phyloP scores from a whole-genome alignment of 2,329 filamentous ascomycete species.

The Gnomoniopsis sp. region DNA sequence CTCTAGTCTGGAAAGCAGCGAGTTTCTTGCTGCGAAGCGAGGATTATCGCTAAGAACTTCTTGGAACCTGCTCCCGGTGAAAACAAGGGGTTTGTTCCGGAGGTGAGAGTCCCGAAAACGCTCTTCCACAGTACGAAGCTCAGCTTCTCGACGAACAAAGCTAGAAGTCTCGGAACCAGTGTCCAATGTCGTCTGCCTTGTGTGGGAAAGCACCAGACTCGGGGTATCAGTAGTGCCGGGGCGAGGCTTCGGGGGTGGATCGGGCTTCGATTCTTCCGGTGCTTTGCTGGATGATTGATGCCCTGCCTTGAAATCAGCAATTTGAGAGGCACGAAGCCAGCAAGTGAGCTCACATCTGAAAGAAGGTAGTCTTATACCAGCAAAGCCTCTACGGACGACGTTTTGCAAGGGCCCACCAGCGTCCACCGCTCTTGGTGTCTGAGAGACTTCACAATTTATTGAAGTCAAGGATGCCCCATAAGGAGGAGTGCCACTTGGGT shows the following conservation, averaged over 20 bases:
- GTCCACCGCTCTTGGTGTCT: background rate
- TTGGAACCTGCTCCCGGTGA: constrained; percentile 36
- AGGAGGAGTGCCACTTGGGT: no score
- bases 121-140: constrained; percentile 36
- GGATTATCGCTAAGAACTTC: constrained; percentile 34
- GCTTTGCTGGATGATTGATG: background rate
- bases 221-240: background rate
- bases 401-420: background rate
- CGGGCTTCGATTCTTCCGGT: background rate
- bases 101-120: constrained; percentile 35
- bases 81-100: constrained; percentile 27
- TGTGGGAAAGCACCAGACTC: background rate
- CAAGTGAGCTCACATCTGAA: constrained; percentile 6
- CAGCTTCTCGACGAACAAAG: constrained; percentile 35
- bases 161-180: constrained; percentile 34
- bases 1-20: constrained; percentile 35
- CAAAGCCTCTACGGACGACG: background rate
- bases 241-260: background rate
- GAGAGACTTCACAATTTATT: background rate
- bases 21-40: constrained; percentile 17
- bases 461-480: no score
- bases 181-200: constrained; percentile 18
- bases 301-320: background rate
- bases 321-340: no score
- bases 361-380: constrained; percentile 6